Base-by-base conservation (phyloP, 139 green algal species). In the Coccomyxa sp. region DNA sequence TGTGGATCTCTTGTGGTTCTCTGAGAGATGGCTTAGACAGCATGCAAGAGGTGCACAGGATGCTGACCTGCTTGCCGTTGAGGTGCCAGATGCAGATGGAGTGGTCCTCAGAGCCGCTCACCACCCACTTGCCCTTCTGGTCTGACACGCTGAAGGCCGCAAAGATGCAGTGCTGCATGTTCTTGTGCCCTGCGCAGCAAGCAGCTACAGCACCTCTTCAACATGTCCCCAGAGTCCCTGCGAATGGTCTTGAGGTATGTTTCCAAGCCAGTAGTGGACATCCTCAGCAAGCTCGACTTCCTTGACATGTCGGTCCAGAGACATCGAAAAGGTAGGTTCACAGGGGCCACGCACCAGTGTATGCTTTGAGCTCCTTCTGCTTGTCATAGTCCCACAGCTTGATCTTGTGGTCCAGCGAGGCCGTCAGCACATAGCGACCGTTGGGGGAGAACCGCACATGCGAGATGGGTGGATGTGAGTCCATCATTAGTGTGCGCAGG, bases 391-490 rank as follows among this genome's bases (percentile, higher is more conserved):
- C 90, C 88, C 95, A 97, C 18, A 98, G 81, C 45, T 88, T 86
- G 21, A 94, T 38, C 57, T 82, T 85, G 83, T 82, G 85, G 83
- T 95, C 88, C 45, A 97, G 71, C 13, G 92, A 92, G 31, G 83
- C 90, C 31, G 84, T 86, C 28, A 97, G 88, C 17, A 96, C 76
- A 85, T 91, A 95, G 18, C 85, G 85, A 63, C 92, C 93, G 81
- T 98, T 98, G 79, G 96, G 96, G 1, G 91, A 93, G 90, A 98
- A 98, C 21, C 81, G 81, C 0, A 92, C 91, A 75, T 86, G 94
- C 13, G 90, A 93, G 13, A 98, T 89, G 13, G 96, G 95, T 10
- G 90, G 88, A 60, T 88, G 90, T 21, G 89, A 85, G 4, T 89
- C 85, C 80, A 95, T 91, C 4, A 94, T 93, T 30, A 98, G 83